Evolutionary conservation across 2,329 filamentous ascomycete genomes (phyloP).

Genomic region (Dothideomycetes sp.): DNA sequence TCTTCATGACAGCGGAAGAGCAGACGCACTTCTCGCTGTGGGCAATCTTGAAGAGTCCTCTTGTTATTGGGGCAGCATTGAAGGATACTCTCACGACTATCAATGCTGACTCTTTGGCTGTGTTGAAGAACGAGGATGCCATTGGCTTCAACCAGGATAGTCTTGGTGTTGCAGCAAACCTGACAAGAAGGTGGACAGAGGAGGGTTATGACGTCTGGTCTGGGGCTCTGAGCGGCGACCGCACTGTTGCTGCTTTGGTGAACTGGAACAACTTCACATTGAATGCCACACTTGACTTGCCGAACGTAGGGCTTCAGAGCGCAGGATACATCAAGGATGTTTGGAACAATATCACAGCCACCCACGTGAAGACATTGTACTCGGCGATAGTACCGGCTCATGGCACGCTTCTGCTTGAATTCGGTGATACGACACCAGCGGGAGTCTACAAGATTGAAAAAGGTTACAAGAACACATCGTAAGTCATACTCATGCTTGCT

Average conservation of each 20-base stretch:
- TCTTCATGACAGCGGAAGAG: conserved; percentile 36
- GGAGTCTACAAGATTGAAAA: conserved; percentile 13
- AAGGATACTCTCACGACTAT: conserved; percentile 24
- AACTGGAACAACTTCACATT: conserved; percentile 40
- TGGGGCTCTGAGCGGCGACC: conserved; percentile 33
- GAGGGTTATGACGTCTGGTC: conserved; percentile 43
- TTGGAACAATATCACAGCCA: conserved; percentile 15
- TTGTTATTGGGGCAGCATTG: conserved; percentile 37
- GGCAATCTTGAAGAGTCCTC: conserved; percentile 41
- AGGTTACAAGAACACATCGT: neutral
- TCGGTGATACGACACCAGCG: conserved; percentile 15
- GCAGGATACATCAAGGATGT: conserved; percentile 24
- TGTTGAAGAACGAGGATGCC: conserved; percentile 19
- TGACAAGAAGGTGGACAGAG: conserved; percentile 32
- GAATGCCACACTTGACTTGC: conserved; percentile 31
- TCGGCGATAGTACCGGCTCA: conserved; percentile 16
- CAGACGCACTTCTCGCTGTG: conserved; percentile 43
- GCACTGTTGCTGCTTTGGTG: conserved; percentile 35
- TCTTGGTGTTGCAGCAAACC: conserved; percentile 9
- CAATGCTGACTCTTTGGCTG: conserved; percentile 27
- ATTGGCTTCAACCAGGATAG: conserved; percentile 8
- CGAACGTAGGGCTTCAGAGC: conserved; percentile 28
- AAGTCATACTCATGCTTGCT: neutral
- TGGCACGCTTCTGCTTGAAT: conserved; percentile 22
- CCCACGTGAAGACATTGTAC: conserved; percentile 18